phyloP scores from a whole-genome alignment of 1,139 yeast species.

The Geotrichum siamense region DNA sequence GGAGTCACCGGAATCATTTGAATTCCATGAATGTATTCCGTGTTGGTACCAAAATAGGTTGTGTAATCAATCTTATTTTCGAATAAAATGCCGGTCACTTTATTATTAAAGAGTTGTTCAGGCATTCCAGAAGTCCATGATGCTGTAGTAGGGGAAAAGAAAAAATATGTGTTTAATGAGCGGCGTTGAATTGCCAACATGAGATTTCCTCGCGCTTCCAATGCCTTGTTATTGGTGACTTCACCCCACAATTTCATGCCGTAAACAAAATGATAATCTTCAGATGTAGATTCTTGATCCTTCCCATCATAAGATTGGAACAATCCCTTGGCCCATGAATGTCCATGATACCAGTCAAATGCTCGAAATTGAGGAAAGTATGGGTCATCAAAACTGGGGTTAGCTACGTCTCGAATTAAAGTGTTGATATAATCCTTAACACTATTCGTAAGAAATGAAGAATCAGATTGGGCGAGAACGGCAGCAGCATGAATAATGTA shows the following conservation, averaged over 20 bases:
- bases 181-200: constrained; percentile 61
- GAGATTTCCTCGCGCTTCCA: constrained; percentile 69
- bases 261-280: constrained; percentile 72
- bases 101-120: constrained; percentile 47
- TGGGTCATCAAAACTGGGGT: constrained; percentile 53
- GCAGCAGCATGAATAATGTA: constrained; percentile 76
- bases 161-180: constrained; percentile 57
- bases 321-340: constrained; percentile 79
- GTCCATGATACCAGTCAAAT: constrained; percentile 79
- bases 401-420: constrained; percentile 68
- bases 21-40: constrained; percentile 87
- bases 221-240: constrained; percentile 54
- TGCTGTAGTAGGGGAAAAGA: constrained; percentile 48
- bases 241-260: constrained; percentile 80
- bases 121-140: constrained; percentile 43
- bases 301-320: constrained; percentile 66
- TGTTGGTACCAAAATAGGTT: constrained; percentile 71
- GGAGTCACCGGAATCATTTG: constrained; percentile 93
- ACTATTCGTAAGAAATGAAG: constrained; percentile 42
- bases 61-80: constrained; percentile 91
- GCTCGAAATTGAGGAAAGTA: constrained; percentile 69
- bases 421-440: constrained; percentile 46
- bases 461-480: constrained; percentile 58
- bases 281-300: constrained; percentile 77
- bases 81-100: constrained; percentile 64